These are phyloP conservation scores for Puya raimondii DNA, from an alignment of 176 grass and related monocot genomes.

Conservation along the genomic window DNA sequence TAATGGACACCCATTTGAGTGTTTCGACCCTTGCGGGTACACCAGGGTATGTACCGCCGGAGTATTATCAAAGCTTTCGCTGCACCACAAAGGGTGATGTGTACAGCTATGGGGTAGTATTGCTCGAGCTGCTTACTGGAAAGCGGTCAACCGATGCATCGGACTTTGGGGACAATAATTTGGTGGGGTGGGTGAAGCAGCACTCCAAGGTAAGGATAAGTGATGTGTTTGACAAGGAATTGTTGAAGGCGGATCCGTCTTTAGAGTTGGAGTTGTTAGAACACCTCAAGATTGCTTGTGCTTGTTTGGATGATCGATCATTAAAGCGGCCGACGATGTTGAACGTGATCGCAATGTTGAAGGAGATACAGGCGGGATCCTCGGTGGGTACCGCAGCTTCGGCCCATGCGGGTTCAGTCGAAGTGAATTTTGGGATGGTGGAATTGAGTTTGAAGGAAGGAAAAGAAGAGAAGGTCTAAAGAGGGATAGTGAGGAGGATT, in stretches of 20 bases:
- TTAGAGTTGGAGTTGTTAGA: constrained; percentile 21
- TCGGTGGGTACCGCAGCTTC: neutral
- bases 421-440: constrained; percentile 2
- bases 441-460: constrained; percentile 21
- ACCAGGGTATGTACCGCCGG: constrained; percentile 23
- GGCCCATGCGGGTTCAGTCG: neutral
- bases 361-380: constrained; percentile 21
- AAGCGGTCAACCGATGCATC: constrained; percentile 5
- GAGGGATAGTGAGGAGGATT: too few species aligned
- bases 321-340: constrained; percentile 15
- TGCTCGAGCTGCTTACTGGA: constrained; percentile 26
- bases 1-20: constrained; percentile 18
- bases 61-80: constrained; percentile 26
- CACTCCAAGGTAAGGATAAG: constrained; percentile 14
- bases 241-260: constrained; percentile 12
- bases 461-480: constrained; percentile 8
- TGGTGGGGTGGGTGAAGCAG: constrained; percentile 28
- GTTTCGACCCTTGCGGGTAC: constrained; percentile 20
- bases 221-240: constrained; percentile 19
- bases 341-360: constrained; percentile 23
- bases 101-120: constrained; percentile 23
- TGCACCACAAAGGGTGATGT: constrained; percentile 30
- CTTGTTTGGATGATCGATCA: constrained; percentile 18
- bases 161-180: constrained; percentile 18
- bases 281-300: constrained; percentile 28